phyloP scores from a whole-genome alignment of 2,329 filamentous ascomycete genomes.

The Orbilia ellipsospora region DNA sequence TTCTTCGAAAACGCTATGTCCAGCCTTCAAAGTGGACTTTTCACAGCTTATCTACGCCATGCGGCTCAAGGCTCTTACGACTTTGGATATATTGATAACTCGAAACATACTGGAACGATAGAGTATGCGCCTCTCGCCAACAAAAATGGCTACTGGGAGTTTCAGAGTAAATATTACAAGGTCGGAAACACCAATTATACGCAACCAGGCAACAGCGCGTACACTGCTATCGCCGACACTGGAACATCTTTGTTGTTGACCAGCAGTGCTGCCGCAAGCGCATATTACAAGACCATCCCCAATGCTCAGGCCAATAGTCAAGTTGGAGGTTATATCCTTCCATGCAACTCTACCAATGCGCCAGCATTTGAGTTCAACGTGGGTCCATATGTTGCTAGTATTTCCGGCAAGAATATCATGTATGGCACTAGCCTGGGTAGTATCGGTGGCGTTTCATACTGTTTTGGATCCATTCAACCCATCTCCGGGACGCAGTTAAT shows the following conservation, averaged over 20 bases:
- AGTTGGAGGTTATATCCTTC: slow-evolving; percentile 40
- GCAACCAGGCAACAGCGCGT: slow-evolving; percentile 61
- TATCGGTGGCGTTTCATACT: slow-evolving; percentile 13
- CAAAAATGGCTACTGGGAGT: slow-evolving; percentile 76
- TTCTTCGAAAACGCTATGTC: slow-evolving; percentile 77
- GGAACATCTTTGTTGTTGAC: slow-evolving; percentile 74
- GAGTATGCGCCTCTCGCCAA: slow-evolving; percentile 72
- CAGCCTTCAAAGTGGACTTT: slow-evolving; percentile 73
- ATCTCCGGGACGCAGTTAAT: slow-evolving; percentile 69
- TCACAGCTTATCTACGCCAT: slow-evolving; percentile 76
- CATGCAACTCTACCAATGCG: slow-evolving; percentile 6
- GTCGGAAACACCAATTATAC: slow-evolving; percentile 66
- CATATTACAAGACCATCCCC: slow-evolving; percentile 66
- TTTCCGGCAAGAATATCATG: slow-evolving; percentile 27
- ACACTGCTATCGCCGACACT: slow-evolving; percentile 68
- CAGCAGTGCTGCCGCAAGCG: slow-evolving; percentile 66
- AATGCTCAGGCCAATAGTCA: slow-evolving; percentile 61
- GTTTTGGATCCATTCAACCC: slow-evolving; percentile 42
- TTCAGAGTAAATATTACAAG: slow-evolving; percentile 69
- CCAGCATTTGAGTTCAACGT: slow-evolving; percentile 39
- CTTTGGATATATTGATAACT: slow-evolving; percentile 76
- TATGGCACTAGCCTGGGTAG: slow-evolving; percentile 36
- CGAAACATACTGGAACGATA: slow-evolving; percentile 73
- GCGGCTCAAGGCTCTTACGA: slow-evolving; percentile 74
- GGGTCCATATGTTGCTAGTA: slow-evolving; percentile 18